Percentiles rank a stretch among this genome's conserved stretches.
These are phyloP conservation scores for Tulasnella sp. DNA, from an alignment of 768 basidiomycete species.

Conservation along the genomic window DNA sequence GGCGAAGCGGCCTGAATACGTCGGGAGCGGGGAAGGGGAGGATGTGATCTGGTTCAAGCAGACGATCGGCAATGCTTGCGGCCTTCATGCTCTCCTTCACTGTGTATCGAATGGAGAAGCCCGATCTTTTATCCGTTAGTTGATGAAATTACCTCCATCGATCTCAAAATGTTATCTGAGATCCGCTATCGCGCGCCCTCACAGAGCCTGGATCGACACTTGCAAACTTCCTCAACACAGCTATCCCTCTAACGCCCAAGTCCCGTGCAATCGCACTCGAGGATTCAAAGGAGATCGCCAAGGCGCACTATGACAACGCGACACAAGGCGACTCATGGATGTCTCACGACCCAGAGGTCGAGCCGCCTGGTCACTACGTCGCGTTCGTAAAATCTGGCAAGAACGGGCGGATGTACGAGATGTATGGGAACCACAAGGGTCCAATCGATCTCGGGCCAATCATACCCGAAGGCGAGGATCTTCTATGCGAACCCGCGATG, in stretches of 20 bases:
- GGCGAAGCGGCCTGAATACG: neutral
- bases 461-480: neutral
- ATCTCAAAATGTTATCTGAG: too few relatives aligned
- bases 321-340: conserved; percentile 2
- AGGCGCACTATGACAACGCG: neutral
- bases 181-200: neutral
- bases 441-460: conserved; percentile 1
- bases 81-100: conserved; percentile 12
- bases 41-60: conserved; percentile 12
- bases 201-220: conserved; percentile 4
- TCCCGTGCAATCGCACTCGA: conserved; percentile 10
- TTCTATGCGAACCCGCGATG: neutral
- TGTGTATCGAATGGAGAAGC: conserved; percentile 8
- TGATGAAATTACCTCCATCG: neutral
- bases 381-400: conserved; percentile 8
- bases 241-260: conserved; percentile 1
- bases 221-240: neutral
- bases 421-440: conserved; percentile 11
- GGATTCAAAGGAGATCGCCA: conserved; percentile 9
- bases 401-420: conserved; percentile 7
- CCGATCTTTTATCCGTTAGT: conserved; percentile 6
- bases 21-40: neutral
- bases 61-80: conserved; percentile 13
- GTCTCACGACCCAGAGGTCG: conserved; percentile 7
- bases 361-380: conserved; percentile 11